phyloP scores from a whole-genome alignment of 2,329 filamentous ascomycete genomes.

The Periconia sp. region DNA sequence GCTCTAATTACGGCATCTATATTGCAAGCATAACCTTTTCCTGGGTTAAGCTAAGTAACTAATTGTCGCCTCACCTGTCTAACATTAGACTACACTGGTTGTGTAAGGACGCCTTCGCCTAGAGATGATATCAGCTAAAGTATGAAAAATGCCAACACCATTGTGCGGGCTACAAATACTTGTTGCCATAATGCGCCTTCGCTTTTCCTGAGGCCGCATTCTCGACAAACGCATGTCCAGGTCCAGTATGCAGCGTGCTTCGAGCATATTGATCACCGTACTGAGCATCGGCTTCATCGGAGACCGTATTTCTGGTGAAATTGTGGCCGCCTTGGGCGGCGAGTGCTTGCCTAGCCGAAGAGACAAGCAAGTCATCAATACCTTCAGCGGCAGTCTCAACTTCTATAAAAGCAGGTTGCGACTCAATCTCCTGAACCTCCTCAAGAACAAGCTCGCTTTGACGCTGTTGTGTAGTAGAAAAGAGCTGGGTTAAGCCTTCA shows the following conservation, averaged over 20 bases:
- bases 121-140: neutral
- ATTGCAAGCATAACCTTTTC: too few relatives aligned
- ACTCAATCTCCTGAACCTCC: conserved; percentile 3
- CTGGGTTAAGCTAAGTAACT: neutral
- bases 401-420: neutral
- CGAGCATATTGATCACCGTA: conserved; percentile 3
- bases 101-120: neutral
- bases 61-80: neutral
- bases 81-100: too few relatives aligned
- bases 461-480: conserved; percentile 3
- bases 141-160: neutral
- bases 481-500: conserved; percentile 3
- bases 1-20: too few relatives aligned
- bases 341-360: conserved; percentile 1
- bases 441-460: conserved; percentile 6
- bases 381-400: conserved; percentile 2
- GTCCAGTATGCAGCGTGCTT: neutral
- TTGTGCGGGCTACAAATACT: neutral
- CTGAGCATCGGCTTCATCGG: conserved; percentile 1
- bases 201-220: neutral
- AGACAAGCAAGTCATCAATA: conserved; percentile 1
- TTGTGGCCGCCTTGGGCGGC: conserved; percentile 4
- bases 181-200: neutral
- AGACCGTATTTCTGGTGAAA: conserved; percentile 1
- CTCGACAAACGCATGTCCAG: neutral